Base-by-base conservation (phyloP, 352 stramenopile genomes). In the Phytophthora tentaculata region DNA sequence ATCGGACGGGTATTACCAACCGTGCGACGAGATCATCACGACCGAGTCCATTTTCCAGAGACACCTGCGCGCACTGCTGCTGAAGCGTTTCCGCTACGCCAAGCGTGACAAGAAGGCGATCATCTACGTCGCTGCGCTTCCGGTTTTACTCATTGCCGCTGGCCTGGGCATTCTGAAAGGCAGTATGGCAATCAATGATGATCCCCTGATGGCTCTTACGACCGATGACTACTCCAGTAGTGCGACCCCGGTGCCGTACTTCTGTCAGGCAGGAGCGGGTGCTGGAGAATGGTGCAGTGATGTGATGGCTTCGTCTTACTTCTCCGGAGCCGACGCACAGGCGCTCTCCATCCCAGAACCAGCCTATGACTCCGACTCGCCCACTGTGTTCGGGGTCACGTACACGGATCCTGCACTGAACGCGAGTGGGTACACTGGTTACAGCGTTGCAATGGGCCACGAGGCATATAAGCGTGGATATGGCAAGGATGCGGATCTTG, bases 31-130 rank as follows among this genome's bases (percentile, higher is more conserved):
- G 39, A 65, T 69, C 41, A 52, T 55, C 24, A 65, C 41, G 7
- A 45, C 54, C 5, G 37, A n/a, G 16, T 50, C 67, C 12, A 64
- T 72, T 28, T 80, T 84, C 23, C 3, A 8, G 7, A 23, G 45
- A 17, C 94, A 98, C 62, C 80, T 98, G 45, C 64, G 67, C 26
- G 93, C 93, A 37, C 72, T 98, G 49, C 86, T 98, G 54, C 64
- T 83, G 22, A 98, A 98, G 60, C 80, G 96, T n/a, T 90, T 94
- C 39, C 81, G 86, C 3, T 94, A 97, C 44, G 97, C 97, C 20
- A 88, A 90, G 52, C 81, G 96, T 32, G 96, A 99, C 70, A 71
- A 80, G 49, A 51, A 50, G 2, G 67, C 94, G 93, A 90, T 97
- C 67, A 74, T 96, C 32, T 95, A 88, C 62, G 80, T 88, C 59